Evolutionary conservation across 768 basidiomycete species (phyloP).

Genomic region (Pulveroboletus ravenelii): DNA sequence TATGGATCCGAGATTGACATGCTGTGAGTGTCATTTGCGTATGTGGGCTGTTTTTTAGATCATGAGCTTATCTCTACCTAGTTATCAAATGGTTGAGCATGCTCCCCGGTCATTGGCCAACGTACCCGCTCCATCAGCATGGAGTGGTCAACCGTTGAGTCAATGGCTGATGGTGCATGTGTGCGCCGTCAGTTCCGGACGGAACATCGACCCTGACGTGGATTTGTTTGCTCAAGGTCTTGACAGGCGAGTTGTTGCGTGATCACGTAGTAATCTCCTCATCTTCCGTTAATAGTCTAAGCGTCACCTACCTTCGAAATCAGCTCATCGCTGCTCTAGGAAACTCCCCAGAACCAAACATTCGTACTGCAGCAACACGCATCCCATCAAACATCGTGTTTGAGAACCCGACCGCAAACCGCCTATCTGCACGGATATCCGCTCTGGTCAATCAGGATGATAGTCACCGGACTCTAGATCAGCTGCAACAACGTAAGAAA

Average conservation of each 20-base stretch:
- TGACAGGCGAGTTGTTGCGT: constrained; percentile 23
- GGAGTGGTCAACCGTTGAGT: too few species aligned
- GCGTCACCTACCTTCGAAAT: constrained; percentile 25
- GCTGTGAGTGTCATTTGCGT: constrained; percentile 11
- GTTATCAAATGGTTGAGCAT: too few species aligned
- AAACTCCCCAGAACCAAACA: constrained; percentile 21
- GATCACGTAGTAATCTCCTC: too few species aligned
- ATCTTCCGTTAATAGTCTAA: constrained; percentile 11
- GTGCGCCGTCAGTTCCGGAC: neutral
- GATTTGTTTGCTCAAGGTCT: constrained; percentile 31
- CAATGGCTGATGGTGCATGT: constrained; percentile 14
- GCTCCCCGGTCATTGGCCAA: too few species aligned
- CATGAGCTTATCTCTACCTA: too few species aligned
- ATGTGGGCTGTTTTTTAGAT: too few species aligned
- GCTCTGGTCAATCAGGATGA: neutral
- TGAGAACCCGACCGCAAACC: constrained; percentile 31
- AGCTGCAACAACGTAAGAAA: too few species aligned
- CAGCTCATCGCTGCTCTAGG: constrained; percentile 17
- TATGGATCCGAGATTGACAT: constrained; percentile 24
- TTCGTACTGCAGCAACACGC: constrained; percentile 16
- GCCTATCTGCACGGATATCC: neutral
- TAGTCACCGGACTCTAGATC: too few species aligned
- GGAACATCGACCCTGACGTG: neutral
- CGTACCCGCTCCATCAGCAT: too few species aligned
- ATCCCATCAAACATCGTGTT: constrained; percentile 32